Evolutionary conservation across 345 rosid genomes (phyloP), one percentile per base, ranked within the genome.

Genomic region (Bretschneidera sinensis): DNA sequence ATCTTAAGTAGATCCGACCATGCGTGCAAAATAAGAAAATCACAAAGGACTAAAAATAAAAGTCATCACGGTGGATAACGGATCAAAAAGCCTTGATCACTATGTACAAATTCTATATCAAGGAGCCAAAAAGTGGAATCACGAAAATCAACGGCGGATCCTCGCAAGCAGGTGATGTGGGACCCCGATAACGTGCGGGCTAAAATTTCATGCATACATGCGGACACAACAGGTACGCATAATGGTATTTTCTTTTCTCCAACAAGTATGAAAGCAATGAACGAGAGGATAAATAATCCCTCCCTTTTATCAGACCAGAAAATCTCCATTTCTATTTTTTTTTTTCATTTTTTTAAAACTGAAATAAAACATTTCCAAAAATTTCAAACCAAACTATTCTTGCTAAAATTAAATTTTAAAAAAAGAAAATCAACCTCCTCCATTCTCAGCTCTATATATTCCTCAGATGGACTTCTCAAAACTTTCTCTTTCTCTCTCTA

Each of bases 401-500:
- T 39, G 5, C 33, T 39, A 39, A 39, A 39, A 39, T 39, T 39
- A 2, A 14, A 39, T 39, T 28, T 39, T 39, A 7, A 39, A 39
- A 39, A 39, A 39, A 7, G 45, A 39, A 39, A 39, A 39, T 39
- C 15, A 39, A 39, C 45, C 45, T 39, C 45, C 45, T 39, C 15
- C 45, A 39, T 39, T 39, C 15, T 11, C 45, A 39, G 45, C 45
- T 39, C 45, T 39, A 39, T 39, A 39, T 7, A 39, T 39, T 39
- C 2, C 45, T 39, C 45, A 39, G 9, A 39, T 9, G 2, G 16
- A 13, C 45, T 5, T 13, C 45, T 39, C 45, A 67, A 67, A 54
- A 57, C 64, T 48, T 72, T 62, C 49, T 67, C 67, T 60, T 62
- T 48, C 33, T 28, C 33, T 28, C 33, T 28, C 33, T 28, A 3